Evolutionary conservation across 352 stramenopile genomes (phyloP).

Genomic region (Phytopythium cucurbitacearum): DNA sequence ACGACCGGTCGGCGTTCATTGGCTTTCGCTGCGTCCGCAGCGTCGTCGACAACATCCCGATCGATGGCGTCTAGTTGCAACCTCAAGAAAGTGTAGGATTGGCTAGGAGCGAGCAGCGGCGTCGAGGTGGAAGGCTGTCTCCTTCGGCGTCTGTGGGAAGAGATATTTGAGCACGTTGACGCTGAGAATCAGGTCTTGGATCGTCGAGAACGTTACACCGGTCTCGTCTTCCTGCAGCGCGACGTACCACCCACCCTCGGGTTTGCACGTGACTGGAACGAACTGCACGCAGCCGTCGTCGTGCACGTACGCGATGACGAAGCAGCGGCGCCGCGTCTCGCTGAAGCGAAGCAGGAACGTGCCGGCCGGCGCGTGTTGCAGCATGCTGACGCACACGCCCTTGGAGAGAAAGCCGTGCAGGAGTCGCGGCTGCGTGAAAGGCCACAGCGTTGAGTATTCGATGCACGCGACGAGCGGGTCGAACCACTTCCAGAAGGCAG

Average conservation of each 20-base stretch:
- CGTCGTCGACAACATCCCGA: conserved; percentile 1
- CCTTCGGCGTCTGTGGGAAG: conserved; percentile 77
- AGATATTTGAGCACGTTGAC: conserved; percentile 77
- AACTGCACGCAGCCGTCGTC: conserved; percentile 66
- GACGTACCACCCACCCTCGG: conserved; percentile 47
- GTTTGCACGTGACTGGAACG: conserved; percentile 59
- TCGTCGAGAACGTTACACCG: conserved; percentile 50
- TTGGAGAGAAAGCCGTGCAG: conserved; percentile 84
- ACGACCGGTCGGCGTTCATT: conserved; percentile 68
- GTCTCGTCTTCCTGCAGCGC: conserved; percentile 36
- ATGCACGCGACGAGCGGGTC: conserved; percentile 64
- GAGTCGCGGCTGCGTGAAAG: conserved; percentile 68
- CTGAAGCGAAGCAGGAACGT: conserved; percentile 82
- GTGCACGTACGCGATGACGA: conserved; percentile 73
- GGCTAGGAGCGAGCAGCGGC: background rate
- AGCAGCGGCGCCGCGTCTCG: conserved; percentile 54
- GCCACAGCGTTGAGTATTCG: conserved; percentile 49
- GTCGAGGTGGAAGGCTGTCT: conserved; percentile 44
- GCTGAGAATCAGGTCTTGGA: conserved; percentile 72
- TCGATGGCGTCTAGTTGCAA: background rate
- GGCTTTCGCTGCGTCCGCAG: conserved; percentile 72
- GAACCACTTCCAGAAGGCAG: conserved; percentile 77
- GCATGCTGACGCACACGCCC: conserved; percentile 70
- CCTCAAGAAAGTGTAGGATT: no score
- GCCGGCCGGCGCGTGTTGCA: conserved; percentile 53